Conservation (phyloP, 176 grass and related monocot genomes). For the Neostapfia colusana region DNA sequence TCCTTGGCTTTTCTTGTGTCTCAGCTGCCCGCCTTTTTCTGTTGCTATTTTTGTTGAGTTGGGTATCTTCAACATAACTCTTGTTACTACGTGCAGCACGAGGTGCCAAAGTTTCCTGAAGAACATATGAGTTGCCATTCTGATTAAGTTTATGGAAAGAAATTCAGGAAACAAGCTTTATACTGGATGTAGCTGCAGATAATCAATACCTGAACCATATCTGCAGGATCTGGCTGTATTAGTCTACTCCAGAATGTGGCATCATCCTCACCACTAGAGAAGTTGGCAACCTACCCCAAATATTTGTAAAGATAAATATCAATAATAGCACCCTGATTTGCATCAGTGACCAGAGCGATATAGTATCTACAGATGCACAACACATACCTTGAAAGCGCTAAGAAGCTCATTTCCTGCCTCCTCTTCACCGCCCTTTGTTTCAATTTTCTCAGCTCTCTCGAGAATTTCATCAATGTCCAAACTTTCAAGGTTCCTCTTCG, state of each 20-base stretch:
- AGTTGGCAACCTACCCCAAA: slow-evolving; percentile 80
- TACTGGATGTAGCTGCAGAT: neutral
- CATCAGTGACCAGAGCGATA: slow-evolving; percentile 20
- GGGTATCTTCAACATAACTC: slow-evolving; percentile 88
- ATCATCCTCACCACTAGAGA: slow-evolving; percentile 94
- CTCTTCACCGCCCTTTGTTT: slow-evolving; percentile 77
- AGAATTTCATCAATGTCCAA: slow-evolving; percentile 99
- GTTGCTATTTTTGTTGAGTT: slow-evolving; percentile 55
- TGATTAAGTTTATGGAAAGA: slow-evolving; percentile 7
- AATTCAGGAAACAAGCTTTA: neutral
- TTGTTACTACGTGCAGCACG: slow-evolving; percentile 89
- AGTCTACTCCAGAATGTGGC: slow-evolving; percentile 93
- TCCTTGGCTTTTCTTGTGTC: slow-evolving; percentile 69
- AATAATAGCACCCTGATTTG: slow-evolving; percentile 8
- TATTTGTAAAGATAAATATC: slow-evolving; percentile 9
- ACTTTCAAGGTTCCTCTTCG: slow-evolving; percentile 86
- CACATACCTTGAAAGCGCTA: slow-evolving; percentile 94
- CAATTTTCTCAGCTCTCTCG: slow-evolving; percentile 97
- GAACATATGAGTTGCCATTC: slow-evolving; percentile 1
- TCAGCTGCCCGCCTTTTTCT: slow-evolving; percentile 69
- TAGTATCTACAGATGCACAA: slow-evolving; percentile 22
- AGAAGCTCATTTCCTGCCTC: slow-evolving; percentile 91
- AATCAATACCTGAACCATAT: slow-evolving; percentile 75
- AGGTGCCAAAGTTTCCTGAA: slow-evolving; percentile 90
- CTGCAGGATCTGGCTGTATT: slow-evolving; percentile 85